phyloP scores from a whole-genome alignment of 164 flowering plant genomes.

The Cinnamomum micranthum region DNA sequence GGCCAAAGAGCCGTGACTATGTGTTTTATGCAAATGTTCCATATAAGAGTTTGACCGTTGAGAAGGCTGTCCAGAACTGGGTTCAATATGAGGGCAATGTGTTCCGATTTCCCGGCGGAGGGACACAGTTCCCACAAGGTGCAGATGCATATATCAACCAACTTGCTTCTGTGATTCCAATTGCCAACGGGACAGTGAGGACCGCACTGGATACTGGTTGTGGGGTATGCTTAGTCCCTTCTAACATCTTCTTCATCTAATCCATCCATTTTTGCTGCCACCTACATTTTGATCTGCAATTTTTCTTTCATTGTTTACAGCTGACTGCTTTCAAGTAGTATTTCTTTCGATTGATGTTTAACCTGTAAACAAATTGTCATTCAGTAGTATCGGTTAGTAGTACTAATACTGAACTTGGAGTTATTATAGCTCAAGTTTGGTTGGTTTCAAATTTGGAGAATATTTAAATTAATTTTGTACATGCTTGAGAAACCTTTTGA shows the following conservation, averaged over 20 bases:
- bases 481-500: too few relatives aligned
- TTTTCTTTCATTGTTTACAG: not conserved
- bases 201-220: slow-evolving; percentile 95
- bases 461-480: too few relatives aligned
- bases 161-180: slow-evolving; percentile 73
- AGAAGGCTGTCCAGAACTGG: slow-evolving; percentile 96
- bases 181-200: slow-evolving; percentile 69
- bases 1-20: slow-evolving; percentile 94
- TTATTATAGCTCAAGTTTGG: too few relatives aligned
- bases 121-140: slow-evolving; percentile 92
- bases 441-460: not conserved
- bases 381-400: not conserved
- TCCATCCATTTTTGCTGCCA: not conserved
- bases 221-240: slow-evolving; percentile 53
- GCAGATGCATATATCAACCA: slow-evolving; percentile 84
- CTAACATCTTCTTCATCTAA: not conserved
- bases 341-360: not conserved
- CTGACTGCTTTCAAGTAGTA: not conserved
- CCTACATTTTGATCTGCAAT: not conserved
- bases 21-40: slow-evolving; percentile 93
- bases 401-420: too few relatives aligned
- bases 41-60: slow-evolving; percentile 81
- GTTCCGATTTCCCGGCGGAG: slow-evolving; percentile 92
- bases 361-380: not conserved
- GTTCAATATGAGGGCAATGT: slow-evolving; percentile 82